phyloP scores from a whole-genome alignment of 495 filamentous ascomycete genomes.

The Podospora pseudopauciseta region DNA sequence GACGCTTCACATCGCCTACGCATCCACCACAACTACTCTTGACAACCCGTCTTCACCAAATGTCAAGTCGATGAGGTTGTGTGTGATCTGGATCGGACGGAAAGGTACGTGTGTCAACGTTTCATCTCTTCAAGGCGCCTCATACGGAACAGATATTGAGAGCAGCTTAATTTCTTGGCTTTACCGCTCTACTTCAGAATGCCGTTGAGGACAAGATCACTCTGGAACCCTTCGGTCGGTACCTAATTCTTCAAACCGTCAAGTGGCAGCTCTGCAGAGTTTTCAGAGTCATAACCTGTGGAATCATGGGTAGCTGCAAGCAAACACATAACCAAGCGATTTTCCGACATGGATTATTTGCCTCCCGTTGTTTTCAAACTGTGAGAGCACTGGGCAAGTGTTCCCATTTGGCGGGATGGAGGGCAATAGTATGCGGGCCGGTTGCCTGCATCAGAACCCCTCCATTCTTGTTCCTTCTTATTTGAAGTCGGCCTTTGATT shows the following conservation, averaged over 20 bases:
- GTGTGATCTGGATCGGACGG: neutral
- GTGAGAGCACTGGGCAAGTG: neutral
- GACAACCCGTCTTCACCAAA: too few relatives aligned
- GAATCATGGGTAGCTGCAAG: neutral
- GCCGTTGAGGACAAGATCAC: neutral
- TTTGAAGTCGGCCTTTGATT: neutral
- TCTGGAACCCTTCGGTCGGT: neutral
- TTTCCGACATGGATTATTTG: neutral
- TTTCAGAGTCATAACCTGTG: neutral
- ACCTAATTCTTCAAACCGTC: neutral
- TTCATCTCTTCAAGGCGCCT: too few relatives aligned
- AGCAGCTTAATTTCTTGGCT: neutral
- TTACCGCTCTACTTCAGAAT: neutral
- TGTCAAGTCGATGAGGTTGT: neutral
- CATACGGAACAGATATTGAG: too few relatives aligned
- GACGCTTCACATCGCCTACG: too few relatives aligned
- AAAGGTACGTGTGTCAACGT: neutral
- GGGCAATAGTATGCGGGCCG: too few relatives aligned
- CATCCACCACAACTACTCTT: too few relatives aligned
- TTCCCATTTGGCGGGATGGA: too few relatives aligned
- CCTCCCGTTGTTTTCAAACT: neutral
- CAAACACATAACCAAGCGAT: neutral
- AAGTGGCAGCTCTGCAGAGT: neutral
- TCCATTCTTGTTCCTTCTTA: neutral
- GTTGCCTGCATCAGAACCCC: neutral